phyloP scores from a whole-genome alignment of 2,329 filamentous ascomycete species.

The Fusarium palustre region DNA sequence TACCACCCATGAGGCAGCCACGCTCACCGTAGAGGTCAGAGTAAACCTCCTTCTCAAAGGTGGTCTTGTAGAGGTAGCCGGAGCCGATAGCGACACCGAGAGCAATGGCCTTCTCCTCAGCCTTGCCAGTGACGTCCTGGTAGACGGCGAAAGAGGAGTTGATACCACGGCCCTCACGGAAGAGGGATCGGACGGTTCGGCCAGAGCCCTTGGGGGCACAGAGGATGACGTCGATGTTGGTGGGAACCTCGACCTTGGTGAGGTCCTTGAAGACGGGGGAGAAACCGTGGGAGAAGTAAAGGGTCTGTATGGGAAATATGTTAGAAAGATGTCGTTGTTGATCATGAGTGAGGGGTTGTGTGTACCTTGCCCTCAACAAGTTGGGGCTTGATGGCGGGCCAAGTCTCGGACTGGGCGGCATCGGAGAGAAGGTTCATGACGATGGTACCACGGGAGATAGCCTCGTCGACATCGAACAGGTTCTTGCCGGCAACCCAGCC shows the following conservation, averaged over 20 bases:
- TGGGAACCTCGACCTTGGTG: conserved; percentile 97
- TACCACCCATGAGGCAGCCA: conserved; percentile 99
- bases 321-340: conserved; percentile 37
- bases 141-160: conserved; percentile 98
- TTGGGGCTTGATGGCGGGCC: conserved; percentile 98
- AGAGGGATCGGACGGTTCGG: conserved; percentile 97
- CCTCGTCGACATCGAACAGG: conserved; percentile 98
- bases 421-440: conserved; percentile 99
- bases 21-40: conserved; percentile 99
- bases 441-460: conserved; percentile 91
- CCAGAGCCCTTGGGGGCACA: conserved; percentile 99
- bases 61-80: conserved; percentile 99
- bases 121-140: conserved; percentile 98
- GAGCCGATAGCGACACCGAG: conserved; percentile 97
- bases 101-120: conserved; percentile 96
- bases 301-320: conserved; percentile 71
- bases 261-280: conserved; percentile 99
- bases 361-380: conserved; percentile 97
- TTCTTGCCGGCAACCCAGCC: conserved; percentile 99
- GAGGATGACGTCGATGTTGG: conserved; percentile 98
- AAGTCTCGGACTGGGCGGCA: conserved; percentile 98
- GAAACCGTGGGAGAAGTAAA: conserved; percentile 99
- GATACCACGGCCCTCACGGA: conserved; percentile 99
- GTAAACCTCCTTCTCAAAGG: conserved; percentile 99
- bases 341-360: not conserved